Evolutionary conservation across 305 asterid species (phyloP), one percentile per base, ranked within the genome.

Genomic region (Solanum hybrid): DNA sequence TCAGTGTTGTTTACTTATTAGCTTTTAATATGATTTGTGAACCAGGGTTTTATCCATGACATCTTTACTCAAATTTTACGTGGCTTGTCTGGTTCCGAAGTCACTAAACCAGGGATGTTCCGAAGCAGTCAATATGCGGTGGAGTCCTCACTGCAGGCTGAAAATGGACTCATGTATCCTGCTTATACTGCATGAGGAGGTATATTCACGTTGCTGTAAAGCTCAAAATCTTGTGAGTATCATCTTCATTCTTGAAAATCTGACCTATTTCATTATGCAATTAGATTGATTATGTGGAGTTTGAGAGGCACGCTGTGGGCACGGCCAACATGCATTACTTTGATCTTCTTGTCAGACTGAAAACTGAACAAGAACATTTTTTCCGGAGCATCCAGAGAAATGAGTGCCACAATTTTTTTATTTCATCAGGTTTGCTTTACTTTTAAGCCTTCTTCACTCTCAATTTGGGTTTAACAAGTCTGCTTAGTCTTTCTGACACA

Each of bases 181-280:
- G 98, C 96, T 97, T 88, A 97, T 98, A 91, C 99, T 98, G 88
- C 98, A 97, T 2, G 99, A 98, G 85, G 99, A 97, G 97, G 99
- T 97, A 92, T 11, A 78, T 86, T 87, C 37, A 64, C 84, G 72
- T 31, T 78, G 77, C 27, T 87, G 27, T 87, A 87, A 15, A 26
- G 84, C 56, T 60, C 60, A 88, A 88, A 87, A 56, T 85, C 36
- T 13, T 72, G 86, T 89, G 79, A 14, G 14, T 26, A 56, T 66
- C 87, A 31, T 78, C 34, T 87, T 40, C 89, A 45, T 78, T 72
- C 87, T 90, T 86, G 90, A 89, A 14, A 37, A 6, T 87, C 87
- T 92, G 89, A 79, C 85, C n/a, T 75, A 76, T 88, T 84, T 87
- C 64, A 15, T 86, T 85, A n/a, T 86, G 51, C 81, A 77, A 86